Evolutionary conservation across 257 asterid species (phyloP), one percentile per base, ranked within the genome.

Genomic region (Henckelia pumila): DNA sequence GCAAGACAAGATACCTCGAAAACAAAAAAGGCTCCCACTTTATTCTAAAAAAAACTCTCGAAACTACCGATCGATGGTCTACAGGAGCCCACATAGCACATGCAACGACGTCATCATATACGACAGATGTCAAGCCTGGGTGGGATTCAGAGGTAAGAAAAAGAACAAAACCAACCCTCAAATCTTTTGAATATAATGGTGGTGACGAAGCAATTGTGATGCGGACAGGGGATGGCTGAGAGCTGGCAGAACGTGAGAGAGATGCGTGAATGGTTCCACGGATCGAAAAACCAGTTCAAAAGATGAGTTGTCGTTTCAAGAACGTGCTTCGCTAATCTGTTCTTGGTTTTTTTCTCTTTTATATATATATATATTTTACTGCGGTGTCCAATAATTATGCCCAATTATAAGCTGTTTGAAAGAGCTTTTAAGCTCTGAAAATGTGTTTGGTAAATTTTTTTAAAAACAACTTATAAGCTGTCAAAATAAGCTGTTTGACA

Each of bases 291-390:
- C 85, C 72, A 68, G 82, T 77, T 81, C 79, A 74, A 83, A 49
- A 73, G 81, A 55, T 29, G 79, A 73, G 78, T 63, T 49, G 70
- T 61, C 71, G 72, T 76, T 74, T 82, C 76, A 84, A 37, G 79
- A 81, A 88, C 91, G 88, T 88, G 94, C 81, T 61, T 58, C 64
- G 86, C 80, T 75, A 75, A 79, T 77, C 83, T 80, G 66, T 77
- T 40, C 24, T 40, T 44, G 29, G 29, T 73, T 4, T 14, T 24
- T 28, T 66, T 74, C 40, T 30, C 53, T 32, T 50, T 60, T 16
- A 59, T 59, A 40, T 9, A 40, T 23, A 29, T 16, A 16, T 25
- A 37, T 57, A 70, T 33, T 63, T 72, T 66, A 67, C 4, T n/a
- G n/a, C n/a, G n/a, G n/a, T n/a, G n/a, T n/a, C n/a, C n/a, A n/a